Conservation (phyloP, 148 eudicot genomes). For the Limonium bicolor region DNA sequence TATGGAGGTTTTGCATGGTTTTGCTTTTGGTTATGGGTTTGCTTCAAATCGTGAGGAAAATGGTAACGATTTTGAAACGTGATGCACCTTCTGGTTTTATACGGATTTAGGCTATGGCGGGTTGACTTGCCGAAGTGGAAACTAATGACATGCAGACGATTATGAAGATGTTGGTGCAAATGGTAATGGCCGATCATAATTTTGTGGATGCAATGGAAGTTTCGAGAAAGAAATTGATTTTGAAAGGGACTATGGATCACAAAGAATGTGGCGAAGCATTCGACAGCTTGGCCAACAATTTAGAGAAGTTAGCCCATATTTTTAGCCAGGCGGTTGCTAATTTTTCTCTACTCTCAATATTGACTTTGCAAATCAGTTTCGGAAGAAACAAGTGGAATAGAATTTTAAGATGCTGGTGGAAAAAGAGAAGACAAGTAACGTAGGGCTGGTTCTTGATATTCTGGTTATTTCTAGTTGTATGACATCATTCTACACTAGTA, state of each 20-base stretch:
- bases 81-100: constrained; percentile 6
- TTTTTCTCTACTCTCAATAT: constrained; percentile 24
- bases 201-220: constrained; percentile 23
- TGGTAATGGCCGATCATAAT: constrained; percentile 46
- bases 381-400: constrained; percentile 18
- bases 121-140: constrained; percentile 47
- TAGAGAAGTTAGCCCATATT: constrained; percentile 22
- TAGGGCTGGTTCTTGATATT: too few relatives aligned
- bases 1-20: too few relatives aligned
- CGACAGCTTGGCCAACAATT: constrained; percentile 18
- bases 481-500: too few relatives aligned
- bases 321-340: constrained; percentile 17
- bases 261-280: constrained; percentile 20
- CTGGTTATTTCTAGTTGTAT: too few relatives aligned
- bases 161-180: constrained; percentile 48
- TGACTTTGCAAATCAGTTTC: constrained; percentile 32
- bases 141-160: constrained; percentile 26
- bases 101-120: constrained; percentile 39
- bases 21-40: constrained; percentile 35
- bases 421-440: too few relatives aligned
- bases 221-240: constrained; percentile 26
- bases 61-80: constrained; percentile 13
- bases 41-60: constrained; percentile 42
- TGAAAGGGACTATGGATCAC: constrained; percentile 27
- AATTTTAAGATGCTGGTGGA: too few relatives aligned